Base-by-base conservation (phyloP, 768 basidiomycete genomes). In the Mycena chlorophos region DNA sequence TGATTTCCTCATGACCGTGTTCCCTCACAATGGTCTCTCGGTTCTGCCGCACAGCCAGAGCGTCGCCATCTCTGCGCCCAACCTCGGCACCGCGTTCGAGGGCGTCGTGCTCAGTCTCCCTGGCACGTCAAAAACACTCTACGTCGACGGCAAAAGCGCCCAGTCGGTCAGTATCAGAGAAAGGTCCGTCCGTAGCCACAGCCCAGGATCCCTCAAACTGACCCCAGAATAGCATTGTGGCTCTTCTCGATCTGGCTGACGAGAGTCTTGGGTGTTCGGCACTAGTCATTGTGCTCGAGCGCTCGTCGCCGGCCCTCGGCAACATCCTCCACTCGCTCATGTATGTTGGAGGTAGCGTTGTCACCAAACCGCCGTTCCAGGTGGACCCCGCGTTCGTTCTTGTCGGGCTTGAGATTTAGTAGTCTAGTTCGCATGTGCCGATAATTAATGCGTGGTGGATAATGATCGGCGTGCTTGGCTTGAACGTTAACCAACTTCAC, bases 331-430 rank as follows among this genome's bases (percentile, higher is more conserved):
- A 95, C 67, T 88, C 93, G 48, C 79, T 95, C 59, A 91, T 95
- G 89, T 95, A 95, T 71, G 89, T 94, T 50, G 92, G 92, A 59
- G 93, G 90, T 52, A 83, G 80, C 48, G 87, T 95, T 51, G 86
- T 95, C 49, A 89, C 91, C 51, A 87, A 84, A 67, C 88, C 89
- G 52, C 84, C 83, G 23, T 90, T 89, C 77, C 77, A 84, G 65
- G 83, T 87, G 54, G 83, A 91, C 66, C 79, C 87, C 26, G 83
- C 86, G 17, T 91, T 86, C 68, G 82, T 95, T 30, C 84, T 94
- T 43, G 88, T 95, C 52, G 93, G 93, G 37, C 75, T 95, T 71
- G 92, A 94, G 65, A 84, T 94, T 56, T 92, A 75, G 34, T 26
- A 27, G 34, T 49, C 3, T 17, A 14, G 27, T 23, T 30, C 19